Conservation (phyloP, 768 basidiomycete species). For the Boletus tylopilopsis region DNA sequence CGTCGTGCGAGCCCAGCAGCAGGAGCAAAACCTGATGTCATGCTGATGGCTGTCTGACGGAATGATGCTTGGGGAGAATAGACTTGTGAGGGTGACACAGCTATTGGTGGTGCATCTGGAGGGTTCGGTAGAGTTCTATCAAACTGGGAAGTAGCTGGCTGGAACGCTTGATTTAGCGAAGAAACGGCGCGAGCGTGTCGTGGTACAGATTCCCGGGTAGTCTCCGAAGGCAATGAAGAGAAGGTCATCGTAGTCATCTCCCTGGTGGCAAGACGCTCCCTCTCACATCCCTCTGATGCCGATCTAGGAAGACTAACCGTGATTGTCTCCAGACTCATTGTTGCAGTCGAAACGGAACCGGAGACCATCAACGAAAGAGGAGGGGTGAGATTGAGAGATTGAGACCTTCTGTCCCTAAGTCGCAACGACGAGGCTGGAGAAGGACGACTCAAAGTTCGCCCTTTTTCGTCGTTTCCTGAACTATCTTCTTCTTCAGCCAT, state of each 20-base stretch:
- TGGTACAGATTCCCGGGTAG: constrained; percentile 27
- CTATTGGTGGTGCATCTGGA: constrained; percentile 20
- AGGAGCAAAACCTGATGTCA: constrained; percentile 64
- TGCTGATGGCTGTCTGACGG: constrained; percentile 69
- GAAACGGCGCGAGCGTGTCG: constrained; percentile 20
- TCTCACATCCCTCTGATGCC: constrained; percentile 30
- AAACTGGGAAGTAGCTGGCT: constrained; percentile 24
- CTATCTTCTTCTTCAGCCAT: constrained; percentile 60
- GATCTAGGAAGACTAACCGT: constrained; percentile 28
- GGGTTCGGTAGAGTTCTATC: constrained; percentile 31
- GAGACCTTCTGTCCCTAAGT: constrained; percentile 55
- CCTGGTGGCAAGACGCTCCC: constrained; percentile 40
- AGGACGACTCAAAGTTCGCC: constrained; percentile 17
- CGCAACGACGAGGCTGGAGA: constrained; percentile 47
- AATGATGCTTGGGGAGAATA: constrained; percentile 32
- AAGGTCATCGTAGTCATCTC: constrained; percentile 43
- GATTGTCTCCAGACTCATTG: constrained; percentile 31
- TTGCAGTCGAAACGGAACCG: constrained; percentile 23
- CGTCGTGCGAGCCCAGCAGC: constrained; percentile 73
- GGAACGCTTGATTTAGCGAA: constrained; percentile 22
- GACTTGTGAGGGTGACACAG: constrained; percentile 1
- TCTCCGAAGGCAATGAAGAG: constrained; percentile 21
- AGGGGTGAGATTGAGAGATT: constrained; percentile 55
- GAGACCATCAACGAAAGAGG: constrained; percentile 29
- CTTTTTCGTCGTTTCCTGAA: constrained; percentile 14